These are phyloP conservation scores for Colletotrichum tofieldiae DNA, from an alignment of 2,329 filamentous ascomycete species.

Conservation along the genomic window DNA sequence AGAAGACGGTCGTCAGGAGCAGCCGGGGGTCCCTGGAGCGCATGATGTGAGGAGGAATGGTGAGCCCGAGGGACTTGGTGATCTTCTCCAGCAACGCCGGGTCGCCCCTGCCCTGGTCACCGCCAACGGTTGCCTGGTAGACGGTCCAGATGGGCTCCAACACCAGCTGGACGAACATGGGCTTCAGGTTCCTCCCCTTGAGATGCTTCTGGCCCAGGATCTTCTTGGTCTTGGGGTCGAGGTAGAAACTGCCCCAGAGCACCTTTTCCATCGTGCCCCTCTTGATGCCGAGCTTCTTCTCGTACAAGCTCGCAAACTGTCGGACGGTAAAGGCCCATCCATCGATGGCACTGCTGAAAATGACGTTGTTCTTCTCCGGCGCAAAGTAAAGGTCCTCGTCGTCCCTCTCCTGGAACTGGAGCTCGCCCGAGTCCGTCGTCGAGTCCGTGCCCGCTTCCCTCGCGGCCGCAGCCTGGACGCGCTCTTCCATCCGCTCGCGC, in stretches of 20 bases:
- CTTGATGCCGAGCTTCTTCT: conserved; percentile 98
- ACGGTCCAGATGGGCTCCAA: conserved; percentile 97
- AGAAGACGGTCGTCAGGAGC: conserved; percentile 88
- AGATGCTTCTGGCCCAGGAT: conserved; percentile 92
- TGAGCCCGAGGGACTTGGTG: conserved; percentile 90
- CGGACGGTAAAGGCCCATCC: conserved; percentile 99
- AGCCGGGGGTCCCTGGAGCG: conserved; percentile 88
- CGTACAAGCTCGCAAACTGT: conserved; percentile 93
- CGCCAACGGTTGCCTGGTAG: conserved; percentile 90
- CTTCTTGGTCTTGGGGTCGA: conserved; percentile 97
- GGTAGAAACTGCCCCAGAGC: conserved; percentile 95
- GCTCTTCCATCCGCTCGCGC: conserved; percentile 93
- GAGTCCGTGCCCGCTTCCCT: conserved; percentile 53
- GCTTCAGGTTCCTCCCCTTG: conserved; percentile 91
- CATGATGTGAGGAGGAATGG: conserved; percentile 85
- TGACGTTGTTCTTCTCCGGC: conserved; percentile 98
- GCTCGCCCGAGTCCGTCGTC: conserved; percentile 69
- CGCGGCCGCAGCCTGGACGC: conserved; percentile 72
- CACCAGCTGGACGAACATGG: conserved; percentile 97
- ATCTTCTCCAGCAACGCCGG: conserved; percentile 90
- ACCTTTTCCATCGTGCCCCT: conserved; percentile 90
- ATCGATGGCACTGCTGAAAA: conserved; percentile 97
- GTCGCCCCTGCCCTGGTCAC: conserved; percentile 87
- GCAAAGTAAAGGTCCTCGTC: conserved; percentile 99
- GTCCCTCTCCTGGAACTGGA: conserved; percentile 89